These are phyloP conservation scores for Scedosporium aurantiacum DNA, from an alignment of 2,329 filamentous ascomycete genomes.

Conservation along the genomic window DNA sequence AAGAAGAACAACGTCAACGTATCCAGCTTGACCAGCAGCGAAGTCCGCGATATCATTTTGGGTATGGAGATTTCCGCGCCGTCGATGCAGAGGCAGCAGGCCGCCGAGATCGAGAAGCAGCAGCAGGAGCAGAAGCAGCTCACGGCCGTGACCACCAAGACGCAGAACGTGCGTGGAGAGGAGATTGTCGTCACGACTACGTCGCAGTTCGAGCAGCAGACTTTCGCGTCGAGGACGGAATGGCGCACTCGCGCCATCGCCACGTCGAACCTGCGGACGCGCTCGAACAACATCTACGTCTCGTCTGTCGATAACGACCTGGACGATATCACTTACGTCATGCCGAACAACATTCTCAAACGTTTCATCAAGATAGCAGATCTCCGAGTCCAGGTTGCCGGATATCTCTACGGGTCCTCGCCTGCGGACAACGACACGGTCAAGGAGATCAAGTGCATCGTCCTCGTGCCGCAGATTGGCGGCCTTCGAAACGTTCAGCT, in stretches of 20 bases:
- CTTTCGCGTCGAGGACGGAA: conserved; percentile 96
- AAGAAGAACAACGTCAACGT: conserved; percentile 99
- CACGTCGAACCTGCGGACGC: conserved; percentile 84
- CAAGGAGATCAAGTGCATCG: conserved; percentile 93
- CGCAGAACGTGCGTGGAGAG: conserved; percentile 91
- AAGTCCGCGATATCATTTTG: conserved; percentile 95
- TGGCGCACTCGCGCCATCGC: conserved; percentile 96
- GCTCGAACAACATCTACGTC: conserved; percentile 97
- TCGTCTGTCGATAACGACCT: conserved; percentile 88
- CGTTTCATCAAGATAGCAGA: conserved; percentile 97
- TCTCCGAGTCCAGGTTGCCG: conserved; percentile 89
- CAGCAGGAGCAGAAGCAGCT: conserved; percentile 94
- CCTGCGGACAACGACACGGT: conserved; percentile 92
- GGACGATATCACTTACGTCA: conserved; percentile 90
- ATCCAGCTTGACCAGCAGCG: conserved; percentile 87
- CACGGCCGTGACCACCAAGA: conserved; percentile 96
- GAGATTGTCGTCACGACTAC: conserved; percentile 98
- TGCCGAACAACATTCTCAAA: conserved; percentile 98
- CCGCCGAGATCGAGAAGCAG: conserved; percentile 97
- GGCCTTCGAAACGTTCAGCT: conserved; percentile 86
- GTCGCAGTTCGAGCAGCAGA: conserved; percentile 94
- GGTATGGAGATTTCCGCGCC: conserved; percentile 99
- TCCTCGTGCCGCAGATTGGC: conserved; percentile 95
- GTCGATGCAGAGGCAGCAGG: conserved; percentile 95
- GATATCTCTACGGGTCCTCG: conserved; percentile 87